Base-by-base conservation (phyloP, 345 rosid species). In the Chamaenerion angustifolium region DNA sequence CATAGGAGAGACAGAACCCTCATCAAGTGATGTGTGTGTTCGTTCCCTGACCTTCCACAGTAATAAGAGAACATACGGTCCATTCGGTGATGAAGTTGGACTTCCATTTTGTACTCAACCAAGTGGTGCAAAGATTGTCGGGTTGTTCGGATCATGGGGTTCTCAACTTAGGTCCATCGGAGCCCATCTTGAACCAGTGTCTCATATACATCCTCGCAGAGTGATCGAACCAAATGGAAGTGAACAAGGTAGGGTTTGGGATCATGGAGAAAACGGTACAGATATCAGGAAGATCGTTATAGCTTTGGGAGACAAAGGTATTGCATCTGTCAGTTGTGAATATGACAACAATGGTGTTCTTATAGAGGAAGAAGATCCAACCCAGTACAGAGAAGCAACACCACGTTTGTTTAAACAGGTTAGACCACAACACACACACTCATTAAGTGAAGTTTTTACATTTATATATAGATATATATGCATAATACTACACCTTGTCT, bases 11-110 rank as follows among this genome's bases (percentile, higher is more conserved):
- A 40, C n/a, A 7, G 7, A 23, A n/a, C n/a, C n/a, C n/a, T n/a
- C n/a, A 23, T 2, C 11, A 9, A 8, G 15, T 2, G 19, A 5
- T 8, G 14, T 42, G 10, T 5, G 0, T n/a, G 45, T 52, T 19
- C 40, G 48, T 0, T 56, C 60, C 0, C 37, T 56, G 8, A 56
- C 11, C 10, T 17, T 56, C 16, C 19, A 47, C 31, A 56, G 53
- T 40, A 56, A 56, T 14, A 47, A 6, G 35, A 40, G 46, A 45
- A 40, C 41, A 16, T 52, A 12, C 12, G 56, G 56, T 10, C 46
- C 56, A 16, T 52, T 40, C 14, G 46, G 56, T 42, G 42, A 10
- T 23, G 27, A 42, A 18, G 15, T 13, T 35, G 52, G 52, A 13
- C 23, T 2, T 4, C 31, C 23, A 11, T 49, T 49, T 12, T 49